A percentile compares a stretch with the other conserved stretches of the same genome.
These are phyloP conservation scores for Shiraia sp. DNA, from an alignment of 2,329 filamentous ascomycete genomes.

Conservation along the genomic window DNA sequence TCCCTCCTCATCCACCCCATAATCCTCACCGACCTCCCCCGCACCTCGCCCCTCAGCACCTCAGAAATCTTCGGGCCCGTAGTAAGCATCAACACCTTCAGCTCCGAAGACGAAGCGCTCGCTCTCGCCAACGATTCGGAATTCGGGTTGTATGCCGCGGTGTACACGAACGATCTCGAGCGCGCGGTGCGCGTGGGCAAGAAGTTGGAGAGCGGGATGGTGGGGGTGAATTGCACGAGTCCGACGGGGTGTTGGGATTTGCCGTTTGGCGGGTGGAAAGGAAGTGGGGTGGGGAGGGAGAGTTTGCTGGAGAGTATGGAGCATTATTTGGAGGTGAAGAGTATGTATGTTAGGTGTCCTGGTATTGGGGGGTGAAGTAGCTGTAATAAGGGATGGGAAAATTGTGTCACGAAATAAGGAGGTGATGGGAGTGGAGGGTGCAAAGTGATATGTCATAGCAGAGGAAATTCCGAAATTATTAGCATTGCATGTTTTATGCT, in stretches of 20 bases:
- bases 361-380: constrained; percentile 12
- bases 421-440: constrained; percentile 15
- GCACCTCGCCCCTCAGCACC: constrained; percentile 42
- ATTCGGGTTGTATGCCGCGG: constrained; percentile 43
- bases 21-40: constrained; percentile 51
- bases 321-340: constrained; percentile 32
- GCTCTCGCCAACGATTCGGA: constrained; percentile 44
- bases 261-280: constrained; percentile 34
- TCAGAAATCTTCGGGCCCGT: constrained; percentile 48
- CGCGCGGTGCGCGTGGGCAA: constrained; percentile 41
- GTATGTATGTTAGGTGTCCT: constrained; percentile 20
- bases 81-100: constrained; percentile 43
- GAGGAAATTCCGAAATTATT: no score
- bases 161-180: constrained; percentile 41
- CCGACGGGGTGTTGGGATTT: constrained; percentile 28
- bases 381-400: constrained; percentile 1
- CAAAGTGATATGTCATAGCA: no score
- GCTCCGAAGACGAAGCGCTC: constrained; percentile 41
- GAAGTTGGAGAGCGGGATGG: constrained; percentile 42
- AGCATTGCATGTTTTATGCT: no score
- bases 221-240: constrained; percentile 44
- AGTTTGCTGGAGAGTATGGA: constrained; percentile 33
- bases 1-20: constrained; percentile 53
- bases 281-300: constrained; percentile 31
- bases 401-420: not conserved